A percentile compares a stretch with the other conserved stretches of the same genome.
These are phyloP conservation scores for Stromatinia cepivora DNA, from an alignment of 2,329 filamentous ascomycete species.

Conservation along the genomic window DNA sequence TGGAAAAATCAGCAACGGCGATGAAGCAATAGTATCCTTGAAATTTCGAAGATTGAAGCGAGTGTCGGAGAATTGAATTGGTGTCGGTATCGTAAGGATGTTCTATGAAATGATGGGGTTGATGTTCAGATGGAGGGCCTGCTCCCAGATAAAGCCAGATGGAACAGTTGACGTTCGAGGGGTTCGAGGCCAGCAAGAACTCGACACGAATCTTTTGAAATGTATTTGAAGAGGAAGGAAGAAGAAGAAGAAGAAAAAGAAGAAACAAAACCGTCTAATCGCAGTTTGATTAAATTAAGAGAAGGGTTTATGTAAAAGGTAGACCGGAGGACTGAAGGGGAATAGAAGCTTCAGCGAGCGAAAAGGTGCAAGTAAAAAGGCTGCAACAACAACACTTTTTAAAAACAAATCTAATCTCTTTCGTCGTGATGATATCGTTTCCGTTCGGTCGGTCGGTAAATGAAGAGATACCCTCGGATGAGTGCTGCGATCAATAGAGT, in stretches of 20 bases:
- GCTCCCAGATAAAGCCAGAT: slow-evolving; percentile 40
- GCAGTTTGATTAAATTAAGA: slow-evolving; percentile 13
- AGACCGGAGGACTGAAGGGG: not conserved
- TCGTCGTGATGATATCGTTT: not conserved
- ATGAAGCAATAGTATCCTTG: slow-evolving; percentile 38
- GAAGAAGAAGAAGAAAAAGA: not conserved
- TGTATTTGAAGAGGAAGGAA: not conserved
- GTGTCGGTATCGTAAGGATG: slow-evolving; percentile 27
- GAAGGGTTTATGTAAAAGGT: slow-evolving; percentile 1
- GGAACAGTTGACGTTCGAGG: slow-evolving; percentile 41
- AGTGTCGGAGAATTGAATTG: slow-evolving; percentile 30
- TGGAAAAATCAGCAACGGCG: slow-evolving; percentile 32
- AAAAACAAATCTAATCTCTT: not conserved
- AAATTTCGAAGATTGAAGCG: slow-evolving; percentile 33
- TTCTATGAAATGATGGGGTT: slow-evolving; percentile 19
- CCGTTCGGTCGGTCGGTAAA: slow-evolving; percentile 5
- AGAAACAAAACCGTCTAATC: slow-evolving; percentile 1
- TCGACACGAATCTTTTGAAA: slow-evolving; percentile 26
- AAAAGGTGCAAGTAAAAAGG: not conserved
- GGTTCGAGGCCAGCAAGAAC: slow-evolving; percentile 43
- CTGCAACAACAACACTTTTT: slow-evolving; percentile 6
- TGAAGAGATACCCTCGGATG: slow-evolving; percentile 1
- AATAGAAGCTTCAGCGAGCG: not conserved
- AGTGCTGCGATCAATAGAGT: not conserved
- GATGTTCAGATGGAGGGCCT: slow-evolving; percentile 35